These are phyloP conservation scores for Sugiyamaella qingdaonensis DNA, from an alignment of 805 yeast species.

Conservation along the genomic window DNA sequence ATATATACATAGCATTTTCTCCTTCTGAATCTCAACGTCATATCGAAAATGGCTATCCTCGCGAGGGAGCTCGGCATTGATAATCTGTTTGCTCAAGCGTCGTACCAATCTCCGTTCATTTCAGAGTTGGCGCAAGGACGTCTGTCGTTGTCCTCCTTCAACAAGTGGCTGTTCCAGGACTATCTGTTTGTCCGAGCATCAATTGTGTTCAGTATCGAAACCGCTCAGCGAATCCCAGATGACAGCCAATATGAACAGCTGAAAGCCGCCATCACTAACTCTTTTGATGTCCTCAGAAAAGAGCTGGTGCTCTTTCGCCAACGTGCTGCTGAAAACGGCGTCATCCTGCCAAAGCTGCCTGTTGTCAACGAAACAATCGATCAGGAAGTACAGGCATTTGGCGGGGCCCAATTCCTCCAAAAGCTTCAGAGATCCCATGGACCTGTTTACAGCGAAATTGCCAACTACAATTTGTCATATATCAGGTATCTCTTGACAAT, in stretches of 20 bases:
- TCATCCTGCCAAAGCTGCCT: slow-evolving; percentile 4
- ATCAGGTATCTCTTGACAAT: not conserved
- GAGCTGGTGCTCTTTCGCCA: slow-evolving; percentile 7
- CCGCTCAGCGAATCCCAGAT: not conserved
- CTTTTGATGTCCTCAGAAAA: slow-evolving; percentile 5
- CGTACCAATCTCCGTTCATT: not conserved
- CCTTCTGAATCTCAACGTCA: too few relatives aligned
- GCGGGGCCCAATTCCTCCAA: slow-evolving; percentile 1
- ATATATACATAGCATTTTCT: too few relatives aligned
- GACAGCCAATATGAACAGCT: not conserved
- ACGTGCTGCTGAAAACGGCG: slow-evolving; percentile 6
- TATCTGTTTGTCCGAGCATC: slow-evolving; percentile 8
- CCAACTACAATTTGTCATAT: not conserved
- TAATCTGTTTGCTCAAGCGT: not conserved
- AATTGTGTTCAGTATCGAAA: not conserved
- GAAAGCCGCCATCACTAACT: not conserved
- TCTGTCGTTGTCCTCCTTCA: not conserved
- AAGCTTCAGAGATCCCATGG: not conserved
- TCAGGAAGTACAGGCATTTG: not conserved
- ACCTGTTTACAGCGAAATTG: not conserved
- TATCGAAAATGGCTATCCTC: too few relatives aligned
- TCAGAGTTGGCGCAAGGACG: not conserved
- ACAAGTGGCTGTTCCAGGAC: slow-evolving; percentile 12
- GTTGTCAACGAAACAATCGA: slow-evolving; percentile 4
- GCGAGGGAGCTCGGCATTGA: not conserved